Evolutionary conservation across 2,329 filamentous ascomycete species (phyloP).

Genomic region (Helotiales sp.): DNA sequence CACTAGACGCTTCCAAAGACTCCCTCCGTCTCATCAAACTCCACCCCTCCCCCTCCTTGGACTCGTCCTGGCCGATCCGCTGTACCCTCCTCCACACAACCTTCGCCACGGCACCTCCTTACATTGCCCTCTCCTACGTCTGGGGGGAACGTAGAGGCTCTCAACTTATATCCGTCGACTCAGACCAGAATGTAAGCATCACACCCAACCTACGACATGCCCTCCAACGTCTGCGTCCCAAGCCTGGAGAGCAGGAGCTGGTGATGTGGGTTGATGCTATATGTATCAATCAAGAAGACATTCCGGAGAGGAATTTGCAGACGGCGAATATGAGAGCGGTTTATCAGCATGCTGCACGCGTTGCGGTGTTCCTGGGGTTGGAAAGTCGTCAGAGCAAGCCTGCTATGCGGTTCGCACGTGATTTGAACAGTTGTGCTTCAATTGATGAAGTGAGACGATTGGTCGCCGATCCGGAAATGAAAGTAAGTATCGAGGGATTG

Average conservation of each 20-base stretch:
- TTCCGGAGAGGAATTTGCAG: conserved; percentile 33
- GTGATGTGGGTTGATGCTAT: conserved; percentile 38
- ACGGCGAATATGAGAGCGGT: conserved; percentile 35
- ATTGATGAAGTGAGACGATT: conserved; percentile 22
- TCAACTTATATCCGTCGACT: conserved; percentile 25
- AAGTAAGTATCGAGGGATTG: conserved; percentile 40
- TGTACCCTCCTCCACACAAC: conserved; percentile 32
- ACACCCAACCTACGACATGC: conserved; percentile 34
- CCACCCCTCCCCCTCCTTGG: conserved; percentile 27
- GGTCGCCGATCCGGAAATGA: conserved; percentile 20
- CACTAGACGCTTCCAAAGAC: conserved; percentile 16
- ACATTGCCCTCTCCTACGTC: conserved; percentile 37
- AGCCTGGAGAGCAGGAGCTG: conserved; percentile 15
- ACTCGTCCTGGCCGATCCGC: conserved; percentile 13
- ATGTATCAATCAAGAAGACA: conserved; percentile 37
- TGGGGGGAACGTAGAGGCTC: conserved; percentile 29
- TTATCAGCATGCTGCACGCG: conserved; percentile 33
- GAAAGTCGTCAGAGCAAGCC: conserved; percentile 19
- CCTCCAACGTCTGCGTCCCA: conserved; percentile 30
- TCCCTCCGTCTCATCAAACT: conserved; percentile 13
- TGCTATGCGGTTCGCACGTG: conserved; percentile 31
- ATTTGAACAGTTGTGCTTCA: conserved; percentile 21
- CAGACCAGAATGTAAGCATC: conserved; percentile 18
- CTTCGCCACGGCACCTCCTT: conserved; percentile 30
- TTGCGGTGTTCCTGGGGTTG: conserved; percentile 35